Percentiles rank a stretch among this genome's conserved stretches.
Conservation (phyloP, 441 rosid species). For the Raphanus hybrid region DNA sequence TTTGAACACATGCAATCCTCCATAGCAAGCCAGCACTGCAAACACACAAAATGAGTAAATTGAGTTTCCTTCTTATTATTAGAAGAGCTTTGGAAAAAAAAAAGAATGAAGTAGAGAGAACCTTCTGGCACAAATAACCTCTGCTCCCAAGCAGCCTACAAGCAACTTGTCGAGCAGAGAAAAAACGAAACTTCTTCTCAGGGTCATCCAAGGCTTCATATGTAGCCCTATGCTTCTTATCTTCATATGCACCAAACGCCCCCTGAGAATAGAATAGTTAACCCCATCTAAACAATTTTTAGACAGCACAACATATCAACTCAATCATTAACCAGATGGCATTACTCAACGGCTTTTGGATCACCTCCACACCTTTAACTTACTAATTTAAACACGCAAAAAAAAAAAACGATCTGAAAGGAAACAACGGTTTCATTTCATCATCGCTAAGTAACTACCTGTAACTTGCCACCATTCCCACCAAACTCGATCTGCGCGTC, state of each 20-base stretch:
- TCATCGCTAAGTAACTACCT: slow-evolving; percentile 44
- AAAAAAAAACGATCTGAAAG: too few species aligned
- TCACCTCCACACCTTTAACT: too few species aligned
- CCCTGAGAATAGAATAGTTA: slow-evolving; percentile 51
- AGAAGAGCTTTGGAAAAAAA: too few species aligned
- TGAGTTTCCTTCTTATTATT: neutral
- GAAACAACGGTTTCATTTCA: too few species aligned
- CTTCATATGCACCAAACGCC: slow-evolving; percentile 67
- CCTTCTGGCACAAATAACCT: slow-evolving; percentile 90
- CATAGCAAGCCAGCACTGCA: slow-evolving; percentile 93
- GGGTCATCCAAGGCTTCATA: slow-evolving; percentile 78
- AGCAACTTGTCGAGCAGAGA: slow-evolving; percentile 84
- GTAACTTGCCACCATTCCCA: slow-evolving; percentile 79
- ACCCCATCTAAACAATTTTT: too few species aligned
- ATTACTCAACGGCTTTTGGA: too few species aligned
- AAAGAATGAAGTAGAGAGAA: neutral
- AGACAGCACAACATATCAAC: too few species aligned
- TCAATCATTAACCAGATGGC: too few species aligned
- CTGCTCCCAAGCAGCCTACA: slow-evolving; percentile 88
- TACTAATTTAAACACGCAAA: too few species aligned
- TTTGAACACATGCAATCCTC: slow-evolving; percentile 93
- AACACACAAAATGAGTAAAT: slow-evolving; percentile 14
- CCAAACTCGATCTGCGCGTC: slow-evolving; percentile 75
- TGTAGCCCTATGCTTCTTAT: slow-evolving; percentile 88
- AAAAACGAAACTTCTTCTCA: slow-evolving; percentile 77